phyloP scores from a whole-genome alignment of 768 basidiomycete species.

The Megacollybia marginata region DNA sequence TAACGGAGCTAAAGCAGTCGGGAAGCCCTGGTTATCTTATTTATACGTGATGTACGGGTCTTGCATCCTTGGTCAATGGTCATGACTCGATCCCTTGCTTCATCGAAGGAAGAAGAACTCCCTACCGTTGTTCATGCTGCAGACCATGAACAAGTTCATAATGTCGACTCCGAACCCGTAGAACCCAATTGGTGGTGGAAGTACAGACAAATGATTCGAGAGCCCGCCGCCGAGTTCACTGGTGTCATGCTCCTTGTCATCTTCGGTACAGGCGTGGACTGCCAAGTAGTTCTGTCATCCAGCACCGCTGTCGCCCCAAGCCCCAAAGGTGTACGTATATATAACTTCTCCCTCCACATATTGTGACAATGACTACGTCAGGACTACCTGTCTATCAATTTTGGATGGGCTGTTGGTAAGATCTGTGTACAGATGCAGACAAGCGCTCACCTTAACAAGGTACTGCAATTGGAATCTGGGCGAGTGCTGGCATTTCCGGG shows the following conservation, averaged over 20 bases:
- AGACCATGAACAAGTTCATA: no score
- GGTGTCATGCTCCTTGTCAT: slow-evolving; percentile 47
- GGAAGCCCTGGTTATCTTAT: no score
- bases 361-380: slow-evolving; percentile 6
- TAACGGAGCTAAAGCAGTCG: no score
- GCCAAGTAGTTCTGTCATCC: slow-evolving; percentile 40
- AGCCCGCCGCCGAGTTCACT: slow-evolving; percentile 45
- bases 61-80: no score
- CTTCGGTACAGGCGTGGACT: slow-evolving; percentile 40
- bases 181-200: no score
- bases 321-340: slow-evolving; percentile 38
- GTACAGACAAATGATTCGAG: slow-evolving; percentile 21
- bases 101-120: no score
- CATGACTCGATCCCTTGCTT: no score
- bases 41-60: no score
- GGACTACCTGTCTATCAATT: slow-evolving; percentile 34
- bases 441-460: slow-evolving; percentile 16
- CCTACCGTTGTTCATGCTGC: no score
- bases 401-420: slow-evolving; percentile 38
- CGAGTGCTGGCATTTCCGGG: slow-evolving; percentile 39
- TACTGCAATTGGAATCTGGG: slow-evolving; percentile 40
- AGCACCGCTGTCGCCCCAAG: slow-evolving; percentile 30
- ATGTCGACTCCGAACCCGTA: no score
- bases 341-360: neutral
- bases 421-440: neutral